phyloP scores from a whole-genome alignment of 2,329 filamentous ascomycete species.

The Fusarium pseudonygamai region DNA sequence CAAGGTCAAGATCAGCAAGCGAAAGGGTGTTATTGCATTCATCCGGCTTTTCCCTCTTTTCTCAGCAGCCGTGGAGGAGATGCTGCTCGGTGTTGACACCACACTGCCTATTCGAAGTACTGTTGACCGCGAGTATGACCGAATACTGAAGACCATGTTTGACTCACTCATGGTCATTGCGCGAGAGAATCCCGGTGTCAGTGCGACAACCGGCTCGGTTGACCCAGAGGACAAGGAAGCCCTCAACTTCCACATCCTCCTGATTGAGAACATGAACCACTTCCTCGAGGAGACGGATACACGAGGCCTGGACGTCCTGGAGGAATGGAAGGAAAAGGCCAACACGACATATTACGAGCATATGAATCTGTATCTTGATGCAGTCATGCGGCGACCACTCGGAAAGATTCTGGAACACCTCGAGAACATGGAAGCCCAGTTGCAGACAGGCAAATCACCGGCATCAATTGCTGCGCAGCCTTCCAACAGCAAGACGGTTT shows the following conservation, averaged over 20 bases:
- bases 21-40: conserved; percentile 95
- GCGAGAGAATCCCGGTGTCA: conserved; percentile 68
- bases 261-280: conserved; percentile 99
- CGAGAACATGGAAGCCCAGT: conserved; percentile 83
- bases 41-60: conserved; percentile 94
- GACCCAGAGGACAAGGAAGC: conserved; percentile 92
- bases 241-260: conserved; percentile 94
- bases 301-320: conserved; percentile 76
- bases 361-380: conserved; percentile 84
- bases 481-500: conserved; percentile 82
- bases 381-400: conserved; percentile 87
- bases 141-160: conserved; percentile 95
- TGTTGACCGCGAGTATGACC: conserved; percentile 87
- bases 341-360: conserved; percentile 84
- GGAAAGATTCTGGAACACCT: conserved; percentile 92
- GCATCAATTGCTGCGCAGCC: conserved; percentile 78
- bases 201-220: conserved; percentile 54
- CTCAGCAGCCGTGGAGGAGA: conserved; percentile 82
- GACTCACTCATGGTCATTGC: conserved; percentile 96
- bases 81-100: conserved; percentile 70
- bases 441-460: conserved; percentile 67
- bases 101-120: conserved; percentile 74
- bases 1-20: conserved; percentile 98
- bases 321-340: conserved; percentile 84
- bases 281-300: conserved; percentile 92